Evolutionary conservation across 495 filamentous ascomycete species (phyloP).

Genomic region (Neurospora sp.): DNA sequence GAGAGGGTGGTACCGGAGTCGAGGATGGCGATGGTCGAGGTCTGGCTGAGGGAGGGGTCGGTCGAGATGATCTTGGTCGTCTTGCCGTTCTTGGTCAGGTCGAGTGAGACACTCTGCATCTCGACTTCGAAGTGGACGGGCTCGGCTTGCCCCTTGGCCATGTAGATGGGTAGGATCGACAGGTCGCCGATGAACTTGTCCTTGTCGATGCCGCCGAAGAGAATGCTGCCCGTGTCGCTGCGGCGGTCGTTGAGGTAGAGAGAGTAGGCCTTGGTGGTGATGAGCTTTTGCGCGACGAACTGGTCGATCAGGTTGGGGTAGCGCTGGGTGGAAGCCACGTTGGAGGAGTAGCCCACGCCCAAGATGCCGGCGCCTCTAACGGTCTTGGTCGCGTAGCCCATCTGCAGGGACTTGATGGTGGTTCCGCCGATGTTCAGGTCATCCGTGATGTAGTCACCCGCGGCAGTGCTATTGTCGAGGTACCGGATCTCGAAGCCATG

Average conservation of each 20-base stretch:
- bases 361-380: slow-evolving; percentile 69
- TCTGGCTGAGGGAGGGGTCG: slow-evolving; percentile 26
- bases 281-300: slow-evolving; percentile 58
- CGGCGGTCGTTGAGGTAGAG: slow-evolving; percentile 61
- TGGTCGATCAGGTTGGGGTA: slow-evolving; percentile 76
- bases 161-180: slow-evolving; percentile 55
- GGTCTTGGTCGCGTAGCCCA: slow-evolving; percentile 69
- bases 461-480: slow-evolving; percentile 47
- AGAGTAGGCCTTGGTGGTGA: slow-evolving; percentile 77
- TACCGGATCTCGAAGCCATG: slow-evolving; percentile 74
- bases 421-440: slow-evolving; percentile 57
- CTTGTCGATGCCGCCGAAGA: slow-evolving; percentile 87
- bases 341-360: slow-evolving; percentile 72
- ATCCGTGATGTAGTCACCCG: slow-evolving; percentile 75
- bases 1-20: slow-evolving; percentile 79
- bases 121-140: slow-evolving; percentile 33
- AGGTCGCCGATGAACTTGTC: slow-evolving; percentile 73
- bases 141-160: slow-evolving; percentile 20
- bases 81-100: slow-evolving; percentile 22
- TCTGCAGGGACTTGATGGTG: slow-evolving; percentile 58
- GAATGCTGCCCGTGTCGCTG: slow-evolving; percentile 62
- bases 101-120: slow-evolving; percentile 23
- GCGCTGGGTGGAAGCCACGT: slow-evolving; percentile 52
- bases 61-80: slow-evolving; percentile 27
- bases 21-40: slow-evolving; percentile 51